phyloP scores from a whole-genome alignment of 805 yeast species.

The Blastobotrys peoriensis region DNA sequence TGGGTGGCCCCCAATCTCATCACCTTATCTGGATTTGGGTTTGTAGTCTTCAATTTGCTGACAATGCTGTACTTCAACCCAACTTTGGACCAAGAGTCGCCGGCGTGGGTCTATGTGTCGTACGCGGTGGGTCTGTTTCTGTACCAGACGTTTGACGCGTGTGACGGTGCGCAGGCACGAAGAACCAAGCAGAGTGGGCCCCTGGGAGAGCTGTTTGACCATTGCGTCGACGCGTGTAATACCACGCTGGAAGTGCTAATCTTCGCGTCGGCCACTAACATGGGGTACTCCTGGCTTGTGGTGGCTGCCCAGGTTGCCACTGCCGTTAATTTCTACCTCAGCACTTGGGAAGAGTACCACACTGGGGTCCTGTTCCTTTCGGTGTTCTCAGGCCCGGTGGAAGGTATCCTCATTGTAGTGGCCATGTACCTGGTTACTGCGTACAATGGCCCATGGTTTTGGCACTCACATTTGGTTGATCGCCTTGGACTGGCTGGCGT shows the following conservation, averaged over 20 bases:
- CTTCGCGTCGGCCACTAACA: constrained; percentile 61
- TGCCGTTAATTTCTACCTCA: constrained; percentile 63
- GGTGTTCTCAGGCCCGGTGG: constrained; percentile 89
- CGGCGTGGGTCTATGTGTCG: constrained; percentile 69
- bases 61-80: constrained; percentile 74
- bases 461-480: constrained; percentile 45
- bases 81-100: constrained; percentile 48
- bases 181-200: constrained; percentile 95
- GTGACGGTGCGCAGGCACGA: constrained; percentile 94
- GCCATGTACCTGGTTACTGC: constrained; percentile 57
- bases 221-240: constrained; percentile 60
- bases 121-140: constrained; percentile 80
- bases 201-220: constrained; percentile 90
- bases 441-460: constrained; percentile 58
- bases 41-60: constrained; percentile 57
- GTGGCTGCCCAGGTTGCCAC: constrained; percentile 27
- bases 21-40: constrained; percentile 71
- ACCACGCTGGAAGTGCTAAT: constrained; percentile 68
- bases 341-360: constrained; percentile 95
- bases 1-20: constrained; percentile 85
- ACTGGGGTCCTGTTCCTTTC: constrained; percentile 77
- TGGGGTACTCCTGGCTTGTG: constrained; percentile 61
- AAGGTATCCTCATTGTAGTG: constrained; percentile 70
- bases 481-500: not conserved
- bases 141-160: constrained; percentile 94